Base-by-base conservation (phyloP, 352 stramenopile species). In the Phytophthora capsici region DNA sequence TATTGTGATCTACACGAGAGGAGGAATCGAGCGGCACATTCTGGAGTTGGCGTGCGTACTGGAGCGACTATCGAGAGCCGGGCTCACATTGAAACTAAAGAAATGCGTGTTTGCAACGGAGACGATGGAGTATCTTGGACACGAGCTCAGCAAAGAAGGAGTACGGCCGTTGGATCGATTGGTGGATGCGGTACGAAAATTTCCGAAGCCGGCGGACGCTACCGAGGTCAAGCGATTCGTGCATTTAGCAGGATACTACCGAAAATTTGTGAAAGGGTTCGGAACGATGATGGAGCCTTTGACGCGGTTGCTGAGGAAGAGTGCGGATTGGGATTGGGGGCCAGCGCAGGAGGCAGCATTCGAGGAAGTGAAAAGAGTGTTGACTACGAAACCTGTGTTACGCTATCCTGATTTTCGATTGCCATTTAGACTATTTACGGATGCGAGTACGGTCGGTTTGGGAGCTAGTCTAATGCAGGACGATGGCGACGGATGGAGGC, bases 401-500 rank as follows among this genome's bases (percentile, higher is more conserved):
- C 23, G 25, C 22, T 57, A 57, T 14, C 50, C 48, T 13, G 25
- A 47, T 12, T 48, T 57, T 10, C 25, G 6, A 16, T 16, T 57
- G 4, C 50, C 50, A 4, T 57, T 46, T 16, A 12, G 36, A 19
- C 6, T 55, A 14, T 20, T 32, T 10, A 55, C 49, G 2, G 49
- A 57, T 45, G 49, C 36, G 4, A 57, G 49, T 13, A 16, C 26
- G 16, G 20, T 57, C 1, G 14, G 34, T 7, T 20, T 46, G 4
- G 49, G 49, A 10, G 22, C 49, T 2, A 47, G 20, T 17, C 4
- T 57, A 14, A 57, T 57, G 49, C 49, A 57, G 36, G 22, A 47
- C 28, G 13, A 57, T 10, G 34, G 36, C 3, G 22, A 28, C 8
- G 36, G 49, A 3, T 47, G 49, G 22, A 34, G 41, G 17, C 49